Conservation (phyloP, 176 grass and related monocot species). For the Olyra latifolia region DNA sequence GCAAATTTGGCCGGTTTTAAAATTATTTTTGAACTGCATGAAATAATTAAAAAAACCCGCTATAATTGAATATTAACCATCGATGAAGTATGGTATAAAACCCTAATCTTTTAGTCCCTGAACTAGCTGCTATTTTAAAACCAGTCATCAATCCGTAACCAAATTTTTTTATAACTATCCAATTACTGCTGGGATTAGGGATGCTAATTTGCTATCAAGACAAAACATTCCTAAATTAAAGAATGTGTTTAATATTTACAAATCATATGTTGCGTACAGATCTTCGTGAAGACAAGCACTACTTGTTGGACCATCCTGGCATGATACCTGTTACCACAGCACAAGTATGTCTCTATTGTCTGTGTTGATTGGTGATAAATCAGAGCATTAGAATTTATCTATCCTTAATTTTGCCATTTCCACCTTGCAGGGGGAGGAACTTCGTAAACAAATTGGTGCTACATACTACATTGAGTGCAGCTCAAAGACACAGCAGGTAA, state of each 20-base stretch:
- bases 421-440: slow-evolving; percentile 81
- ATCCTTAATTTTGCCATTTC: slow-evolving; percentile 7
- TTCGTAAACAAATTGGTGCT: slow-evolving; percentile 89
- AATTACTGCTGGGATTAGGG: background rate
- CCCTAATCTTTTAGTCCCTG: background rate
- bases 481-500: slow-evolving; percentile 98
- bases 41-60: background rate
- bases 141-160: background rate
- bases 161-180: slow-evolving; percentile 1
- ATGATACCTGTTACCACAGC: slow-evolving; percentile 86
- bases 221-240: background rate
- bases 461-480: slow-evolving; percentile 96
- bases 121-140: slow-evolving; percentile 1
- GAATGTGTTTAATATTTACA: slow-evolving; percentile 2
- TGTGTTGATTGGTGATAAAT: slow-evolving; percentile 22
- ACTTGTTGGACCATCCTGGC: slow-evolving; percentile 93
- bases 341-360: slow-evolving; percentile 53
- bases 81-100: background rate
- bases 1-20: slow-evolving; percentile 12
- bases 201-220: background rate
- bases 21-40: background rate
- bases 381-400: background rate
- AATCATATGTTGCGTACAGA: slow-evolving; percentile 52
- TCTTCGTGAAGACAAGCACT: slow-evolving; percentile 99
- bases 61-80: background rate